These are phyloP conservation scores for Solanum aculeatissimum DNA, from an alignment of 305 asterid species.

Conservation along the genomic window DNA sequence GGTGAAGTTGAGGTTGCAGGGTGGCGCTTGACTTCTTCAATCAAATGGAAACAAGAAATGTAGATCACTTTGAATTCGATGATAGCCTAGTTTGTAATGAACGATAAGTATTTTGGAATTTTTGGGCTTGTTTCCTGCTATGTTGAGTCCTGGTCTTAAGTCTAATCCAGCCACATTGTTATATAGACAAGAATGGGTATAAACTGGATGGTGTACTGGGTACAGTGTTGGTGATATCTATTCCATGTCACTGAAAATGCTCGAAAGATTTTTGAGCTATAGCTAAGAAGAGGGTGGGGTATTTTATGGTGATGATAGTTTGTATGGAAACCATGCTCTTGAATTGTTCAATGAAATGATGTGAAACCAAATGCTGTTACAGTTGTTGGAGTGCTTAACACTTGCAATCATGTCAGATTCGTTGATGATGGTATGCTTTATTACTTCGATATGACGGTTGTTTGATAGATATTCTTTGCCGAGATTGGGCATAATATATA, in stretches of 20 bases:
- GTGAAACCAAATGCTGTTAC: too few relatives aligned
- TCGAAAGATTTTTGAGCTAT: not conserved
- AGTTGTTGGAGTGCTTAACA: too few relatives aligned
- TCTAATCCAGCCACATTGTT: not conserved
- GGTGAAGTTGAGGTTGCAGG: constrained; percentile 6
- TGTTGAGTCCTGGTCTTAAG: not conserved
- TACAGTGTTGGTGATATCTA: constrained; percentile 14
- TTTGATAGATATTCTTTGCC: constrained; percentile 5
- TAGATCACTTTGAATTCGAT: too few relatives aligned
- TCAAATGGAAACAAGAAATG: too few relatives aligned
- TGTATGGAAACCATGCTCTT: not conserved
- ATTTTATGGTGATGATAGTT: constrained; percentile 1
- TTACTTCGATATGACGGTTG: constrained; percentile 13
- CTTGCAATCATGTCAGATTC: constrained; percentile 9
- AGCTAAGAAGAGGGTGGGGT: constrained; percentile 8
- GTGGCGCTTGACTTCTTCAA: too few relatives aligned
- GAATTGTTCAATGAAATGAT: not conserved
- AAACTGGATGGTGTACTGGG: constrained; percentile 3
- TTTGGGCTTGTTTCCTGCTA: not conserved
- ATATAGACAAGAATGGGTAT: not conserved
- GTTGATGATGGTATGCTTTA: constrained; percentile 8
- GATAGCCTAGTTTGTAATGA: not conserved
- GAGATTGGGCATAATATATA: not conserved
- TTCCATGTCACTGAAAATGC: constrained; percentile 10
- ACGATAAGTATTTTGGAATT: not conserved